Conservation (phyloP, 1,139 yeast species). For the Nadsonia commutata region DNA sequence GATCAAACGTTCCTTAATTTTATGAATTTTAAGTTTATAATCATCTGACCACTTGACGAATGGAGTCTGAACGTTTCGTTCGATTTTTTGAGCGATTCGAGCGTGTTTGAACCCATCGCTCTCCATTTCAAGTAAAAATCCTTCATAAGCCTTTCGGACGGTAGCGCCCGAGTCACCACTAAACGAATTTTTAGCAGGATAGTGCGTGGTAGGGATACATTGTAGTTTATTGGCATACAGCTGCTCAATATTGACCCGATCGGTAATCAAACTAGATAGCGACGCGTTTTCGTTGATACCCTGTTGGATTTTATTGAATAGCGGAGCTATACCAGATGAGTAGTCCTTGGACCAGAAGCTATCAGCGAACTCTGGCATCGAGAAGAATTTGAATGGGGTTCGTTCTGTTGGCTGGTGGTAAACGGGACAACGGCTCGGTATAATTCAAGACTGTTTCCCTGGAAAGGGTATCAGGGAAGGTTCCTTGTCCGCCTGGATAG, state of each 20-base stretch:
- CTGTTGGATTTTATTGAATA: conserved; percentile 46
- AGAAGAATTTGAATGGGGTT: too few relatives aligned
- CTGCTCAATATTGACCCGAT: conserved; percentile 51
- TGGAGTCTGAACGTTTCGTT: conserved; percentile 47
- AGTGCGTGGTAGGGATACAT: conserved; percentile 22
- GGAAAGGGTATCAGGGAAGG: too few relatives aligned
- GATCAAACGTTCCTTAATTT: conserved; percentile 37
- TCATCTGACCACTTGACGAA: conserved; percentile 58
- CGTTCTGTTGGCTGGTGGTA: too few relatives aligned
- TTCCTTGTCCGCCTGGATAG: too few relatives aligned
- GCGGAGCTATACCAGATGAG: conserved; percentile 36
- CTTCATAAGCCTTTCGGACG: conserved; percentile 39
- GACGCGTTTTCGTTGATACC: conserved; percentile 62
- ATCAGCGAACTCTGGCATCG: conserved; percentile 8
- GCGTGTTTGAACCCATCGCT: conserved; percentile 53
- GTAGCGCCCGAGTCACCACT: conserved; percentile 29
- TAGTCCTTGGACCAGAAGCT: conserved; percentile 66
- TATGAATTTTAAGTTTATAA: conserved; percentile 49
- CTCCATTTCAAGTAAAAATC: conserved; percentile 35
- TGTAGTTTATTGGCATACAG: conserved; percentile 43
- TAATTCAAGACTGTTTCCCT: too few relatives aligned
- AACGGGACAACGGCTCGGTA: too few relatives aligned
- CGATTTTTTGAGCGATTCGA: conserved; percentile 47
- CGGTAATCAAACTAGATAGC: conserved; percentile 41
- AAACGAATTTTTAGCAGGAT: conserved; percentile 21